Conservation (phyloP, 2,329 filamentous ascomycete genomes). For the Daldinia sp. region DNA sequence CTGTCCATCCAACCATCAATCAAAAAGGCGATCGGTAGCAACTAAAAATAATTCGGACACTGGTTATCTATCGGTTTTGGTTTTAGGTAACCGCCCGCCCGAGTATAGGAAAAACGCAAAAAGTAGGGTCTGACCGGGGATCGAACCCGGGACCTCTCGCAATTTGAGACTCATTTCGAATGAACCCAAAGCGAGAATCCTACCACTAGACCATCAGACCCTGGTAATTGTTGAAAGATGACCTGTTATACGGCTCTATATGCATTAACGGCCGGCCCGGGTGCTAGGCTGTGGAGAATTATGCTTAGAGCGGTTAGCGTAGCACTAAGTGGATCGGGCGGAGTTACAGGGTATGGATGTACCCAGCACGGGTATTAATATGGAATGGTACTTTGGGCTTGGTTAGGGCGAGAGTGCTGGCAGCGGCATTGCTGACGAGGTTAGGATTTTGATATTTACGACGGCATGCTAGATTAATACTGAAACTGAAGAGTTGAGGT, state of each 20-base stretch:
- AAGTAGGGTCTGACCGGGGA: slow-evolving; percentile 49
- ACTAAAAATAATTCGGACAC: no score
- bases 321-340: no score
- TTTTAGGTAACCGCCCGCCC: no score
- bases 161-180: slow-evolving; percentile 24
- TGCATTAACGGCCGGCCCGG: neutral
- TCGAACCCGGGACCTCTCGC: slow-evolving; percentile 55
- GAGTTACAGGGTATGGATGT: no score
- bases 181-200: slow-evolving; percentile 36
- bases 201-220: slow-evolving; percentile 37
- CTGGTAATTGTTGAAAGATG: neutral
- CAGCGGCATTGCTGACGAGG: neutral
- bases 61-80: no score
- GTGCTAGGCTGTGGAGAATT: neutral
- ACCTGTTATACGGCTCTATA: neutral
- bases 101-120: slow-evolving; percentile 4
- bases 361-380: no score
- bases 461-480: no score
- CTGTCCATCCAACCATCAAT: neutral
- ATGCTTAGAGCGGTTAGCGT: neutral
- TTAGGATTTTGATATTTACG: no score
- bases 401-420: neutral
- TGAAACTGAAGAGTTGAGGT: no score
- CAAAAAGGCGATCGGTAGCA: no score
- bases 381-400: neutral